A percentile compares a stretch with the other conserved stretches of the same genome.
These are phyloP conservation scores for Daldinia grandis DNA, from an alignment of 495 filamentous ascomycete genomes.

Conservation along the genomic window DNA sequence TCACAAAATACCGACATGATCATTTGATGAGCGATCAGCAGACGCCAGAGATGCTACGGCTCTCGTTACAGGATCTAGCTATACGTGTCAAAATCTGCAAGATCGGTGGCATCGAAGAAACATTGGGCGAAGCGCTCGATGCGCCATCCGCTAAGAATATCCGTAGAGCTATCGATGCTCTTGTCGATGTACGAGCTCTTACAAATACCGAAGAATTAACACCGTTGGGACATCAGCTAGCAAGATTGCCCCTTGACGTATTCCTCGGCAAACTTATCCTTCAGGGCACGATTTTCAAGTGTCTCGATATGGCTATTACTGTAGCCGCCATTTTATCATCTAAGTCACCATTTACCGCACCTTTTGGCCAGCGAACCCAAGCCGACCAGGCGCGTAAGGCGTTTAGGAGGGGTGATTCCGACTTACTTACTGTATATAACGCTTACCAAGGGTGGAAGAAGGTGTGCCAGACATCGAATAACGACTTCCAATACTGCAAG, in stretches of 20 bases:
- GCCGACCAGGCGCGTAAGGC: conserved; percentile 77
- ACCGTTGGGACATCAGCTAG: conserved; percentile 82
- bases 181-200: conserved; percentile 92
- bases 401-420: conserved; percentile 88
- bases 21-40: conserved; percentile 83
- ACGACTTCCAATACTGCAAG: conserved; percentile 85
- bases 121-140: conserved; percentile 87
- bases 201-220: conserved; percentile 84
- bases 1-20: conserved; percentile 88
- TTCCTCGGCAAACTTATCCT: conserved; percentile 94
- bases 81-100: conserved; percentile 98
- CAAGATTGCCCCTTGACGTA: conserved; percentile 88
- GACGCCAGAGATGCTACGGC: conserved; percentile 91
- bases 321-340: conserved; percentile 92
- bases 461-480: conserved; percentile 67
- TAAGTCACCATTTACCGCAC: conserved; percentile 89
- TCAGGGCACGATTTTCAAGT: conserved; percentile 82
- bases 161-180: conserved; percentile 85
- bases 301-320: conserved; percentile 87
- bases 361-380: conserved; percentile 81
- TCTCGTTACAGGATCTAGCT: conserved; percentile 92
- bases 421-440: conserved; percentile 91
- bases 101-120: conserved; percentile 88
- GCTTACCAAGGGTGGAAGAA: conserved; percentile 89
- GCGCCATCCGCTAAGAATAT: conserved; percentile 91